Evolutionary conservation across 2,329 filamentous ascomycete genomes (phyloP).

Genomic region (Knoxdaviesia proteae): DNA sequence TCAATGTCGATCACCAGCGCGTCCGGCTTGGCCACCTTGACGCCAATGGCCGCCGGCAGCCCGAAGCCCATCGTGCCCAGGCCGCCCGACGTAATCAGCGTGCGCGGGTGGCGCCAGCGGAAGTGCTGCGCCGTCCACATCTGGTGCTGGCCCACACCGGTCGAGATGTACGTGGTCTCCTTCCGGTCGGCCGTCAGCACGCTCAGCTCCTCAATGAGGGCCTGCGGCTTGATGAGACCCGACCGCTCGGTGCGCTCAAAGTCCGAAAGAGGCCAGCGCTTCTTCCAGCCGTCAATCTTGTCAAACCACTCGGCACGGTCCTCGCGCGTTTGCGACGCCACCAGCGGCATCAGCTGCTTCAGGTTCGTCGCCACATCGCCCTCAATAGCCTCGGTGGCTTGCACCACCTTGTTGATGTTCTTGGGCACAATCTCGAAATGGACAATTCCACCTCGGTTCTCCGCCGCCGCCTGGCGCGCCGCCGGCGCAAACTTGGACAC

Average conservation of each 20-base stretch:
- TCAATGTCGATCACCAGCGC: constrained; percentile 88
- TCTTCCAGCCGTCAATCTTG: constrained; percentile 81
- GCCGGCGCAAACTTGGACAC: constrained; percentile 74
- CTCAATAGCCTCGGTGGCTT: constrained; percentile 87
- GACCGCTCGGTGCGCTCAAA: constrained; percentile 61
- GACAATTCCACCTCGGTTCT: constrained; percentile 80
- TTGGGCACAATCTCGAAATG: constrained; percentile 99
- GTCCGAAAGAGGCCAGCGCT: constrained; percentile 62
- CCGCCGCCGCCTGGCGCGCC: constrained; percentile 64
- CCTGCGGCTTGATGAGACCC: constrained; percentile 83
- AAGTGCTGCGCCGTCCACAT: constrained; percentile 98
- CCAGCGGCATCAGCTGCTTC: constrained; percentile 47
- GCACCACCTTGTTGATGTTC: constrained; percentile 99
- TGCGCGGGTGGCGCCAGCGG: constrained; percentile 77
- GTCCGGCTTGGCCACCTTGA: constrained; percentile 62
- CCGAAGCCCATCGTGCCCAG: constrained; percentile 79
- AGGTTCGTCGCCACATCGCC: constrained; percentile 77
- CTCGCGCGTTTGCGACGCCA: constrained; percentile 38
- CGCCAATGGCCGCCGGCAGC: constrained; percentile 83
- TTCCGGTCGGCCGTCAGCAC: constrained; percentile 64
- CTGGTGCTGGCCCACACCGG: constrained; percentile 91
- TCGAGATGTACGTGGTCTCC: constrained; percentile 69
- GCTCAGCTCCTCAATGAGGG: constrained; percentile 76
- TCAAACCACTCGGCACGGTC: constrained; percentile 71
- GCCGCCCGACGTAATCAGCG: constrained; percentile 92